phyloP scores from a whole-genome alignment of 192 early-diverging fungal genomes.

The Coemansia sp. region DNA sequence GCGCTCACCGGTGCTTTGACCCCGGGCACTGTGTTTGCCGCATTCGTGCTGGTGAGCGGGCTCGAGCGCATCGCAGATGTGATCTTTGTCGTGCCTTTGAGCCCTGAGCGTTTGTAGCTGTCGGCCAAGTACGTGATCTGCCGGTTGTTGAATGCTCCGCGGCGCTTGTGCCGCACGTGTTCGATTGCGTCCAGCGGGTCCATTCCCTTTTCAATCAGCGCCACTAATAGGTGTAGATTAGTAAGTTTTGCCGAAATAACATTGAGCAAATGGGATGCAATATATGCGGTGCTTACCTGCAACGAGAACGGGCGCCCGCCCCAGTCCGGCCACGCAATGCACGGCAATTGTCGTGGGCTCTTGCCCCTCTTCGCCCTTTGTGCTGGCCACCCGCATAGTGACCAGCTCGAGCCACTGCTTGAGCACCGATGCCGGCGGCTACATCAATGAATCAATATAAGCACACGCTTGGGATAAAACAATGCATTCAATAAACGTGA shows the following conservation, averaged over 20 bases:
- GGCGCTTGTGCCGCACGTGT: conserved; percentile 68
- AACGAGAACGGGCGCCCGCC: conserved; percentile 90
- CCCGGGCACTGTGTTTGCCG: conserved; percentile 10
- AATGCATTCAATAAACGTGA: background rate
- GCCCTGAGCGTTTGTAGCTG: conserved; percentile 43
- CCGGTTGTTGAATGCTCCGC: conserved; percentile 77
- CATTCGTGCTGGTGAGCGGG: conserved; percentile 12
- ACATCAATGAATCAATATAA: background rate
- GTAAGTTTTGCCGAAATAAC: background rate
- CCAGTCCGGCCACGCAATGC: conserved; percentile 94
- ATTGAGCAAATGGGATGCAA: background rate
- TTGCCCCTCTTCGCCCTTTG: background rate
- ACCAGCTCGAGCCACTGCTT: conserved; percentile 68
- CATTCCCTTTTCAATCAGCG: conserved; percentile 77
- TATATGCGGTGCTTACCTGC: conserved; percentile 42
- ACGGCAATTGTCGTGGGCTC: conserved; percentile 74
- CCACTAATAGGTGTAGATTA: conserved; percentile 46
- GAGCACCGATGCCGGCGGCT: conserved; percentile 55
- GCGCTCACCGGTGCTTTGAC: conserved; percentile 12
- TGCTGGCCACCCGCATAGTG: conserved; percentile 54
- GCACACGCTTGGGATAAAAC: background rate
- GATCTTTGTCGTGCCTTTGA: conserved; percentile 33
- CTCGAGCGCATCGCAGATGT: conserved; percentile 25
- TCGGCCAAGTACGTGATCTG: conserved; percentile 69
- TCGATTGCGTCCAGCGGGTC: conserved; percentile 73